Base-by-base conservation (phyloP, 768 basidiomycete genomes). In the Coprinellus aureogranulatus region DNA sequence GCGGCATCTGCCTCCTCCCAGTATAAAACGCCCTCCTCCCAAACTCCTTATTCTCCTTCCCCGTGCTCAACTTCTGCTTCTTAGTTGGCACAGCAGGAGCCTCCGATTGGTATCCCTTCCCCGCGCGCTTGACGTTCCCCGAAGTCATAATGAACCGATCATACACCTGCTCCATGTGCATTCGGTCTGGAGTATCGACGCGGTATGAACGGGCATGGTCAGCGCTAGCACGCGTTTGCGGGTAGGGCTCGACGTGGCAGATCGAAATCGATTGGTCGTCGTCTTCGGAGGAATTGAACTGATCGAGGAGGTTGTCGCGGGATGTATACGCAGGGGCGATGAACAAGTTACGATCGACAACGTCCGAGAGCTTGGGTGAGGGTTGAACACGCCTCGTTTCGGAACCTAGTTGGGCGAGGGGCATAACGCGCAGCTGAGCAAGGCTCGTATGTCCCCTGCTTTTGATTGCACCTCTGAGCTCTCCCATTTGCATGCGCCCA, bases 61-160 rank as follows among this genome's bases (percentile, higher is more conserved):
- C 59, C 41, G 27, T 31, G 57, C 45, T 55, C 26, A 68, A 59
- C 57, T 65, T 64, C 2, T 64, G 48, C 16, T 56, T 63, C 16
- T 71, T 70, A 40, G 78, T 65, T 2, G 64, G 55, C 0, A 83
- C 77, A 23, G 75, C 79, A 53, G 72, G 54, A 60, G 81, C 82
- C 53, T 89, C 83, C 2, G 89, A 91, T 69, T 92, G 88, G 63
- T 92, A 92, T 6, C 91, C 90, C 64, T 83, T 86, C 3, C 91
- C 91, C 8, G 88, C 72, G 27, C 90, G 88, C 65, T 86, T 91
- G 40, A 93, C 90, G 34, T 34, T 34, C 26, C 88, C 87, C 1
- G 86, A 82, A 1, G 88, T 89, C 87, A 91, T 89, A 27, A 92
- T 76, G 75, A 92, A 87, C 41, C 87, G 83, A 62, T 93, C 91